These are phyloP conservation scores for Phialophora macrospora DNA, from an alignment of 2,329 filamentous ascomycete genomes.

Conservation along the genomic window DNA sequence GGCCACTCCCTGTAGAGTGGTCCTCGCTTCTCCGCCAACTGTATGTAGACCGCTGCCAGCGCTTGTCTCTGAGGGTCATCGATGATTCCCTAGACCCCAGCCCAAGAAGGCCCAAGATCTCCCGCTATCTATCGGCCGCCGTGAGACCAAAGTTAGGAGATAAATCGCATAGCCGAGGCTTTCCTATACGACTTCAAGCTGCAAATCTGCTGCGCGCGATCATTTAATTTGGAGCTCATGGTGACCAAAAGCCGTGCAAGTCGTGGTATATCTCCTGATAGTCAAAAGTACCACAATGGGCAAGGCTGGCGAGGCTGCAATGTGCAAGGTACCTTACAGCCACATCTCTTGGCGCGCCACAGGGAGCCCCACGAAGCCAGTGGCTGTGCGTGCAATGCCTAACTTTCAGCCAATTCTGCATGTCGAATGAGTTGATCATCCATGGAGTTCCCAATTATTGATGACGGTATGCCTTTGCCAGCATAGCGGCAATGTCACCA, in stretches of 20 bases:
- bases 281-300: too few species aligned
- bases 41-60: neutral
- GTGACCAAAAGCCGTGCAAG: neutral
- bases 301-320: neutral
- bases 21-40: neutral
- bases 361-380: neutral
- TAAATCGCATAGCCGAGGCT: too few species aligned
- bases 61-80: neutral
- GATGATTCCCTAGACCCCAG: neutral
- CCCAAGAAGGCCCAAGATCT: too few species aligned
- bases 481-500: neutral
- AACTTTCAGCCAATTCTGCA: neutral
- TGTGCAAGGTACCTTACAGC: too few species aligned
- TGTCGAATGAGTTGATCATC: neutral
- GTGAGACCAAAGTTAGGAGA: too few species aligned
- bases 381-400: neutral
- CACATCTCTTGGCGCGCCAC: slow-evolving; percentile 1
- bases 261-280: neutral
- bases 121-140: too few species aligned
- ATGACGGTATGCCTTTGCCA: neutral
- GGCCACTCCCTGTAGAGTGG: neutral
- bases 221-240: too few species aligned
- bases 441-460: neutral
- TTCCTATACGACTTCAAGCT: too few species aligned
- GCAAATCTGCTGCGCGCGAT: too few species aligned